Percentiles rank a stretch among this genome's conserved stretches.
Conservation (phyloP, 768 basidiomycete genomes). For the Lentinula raphanica region DNA sequence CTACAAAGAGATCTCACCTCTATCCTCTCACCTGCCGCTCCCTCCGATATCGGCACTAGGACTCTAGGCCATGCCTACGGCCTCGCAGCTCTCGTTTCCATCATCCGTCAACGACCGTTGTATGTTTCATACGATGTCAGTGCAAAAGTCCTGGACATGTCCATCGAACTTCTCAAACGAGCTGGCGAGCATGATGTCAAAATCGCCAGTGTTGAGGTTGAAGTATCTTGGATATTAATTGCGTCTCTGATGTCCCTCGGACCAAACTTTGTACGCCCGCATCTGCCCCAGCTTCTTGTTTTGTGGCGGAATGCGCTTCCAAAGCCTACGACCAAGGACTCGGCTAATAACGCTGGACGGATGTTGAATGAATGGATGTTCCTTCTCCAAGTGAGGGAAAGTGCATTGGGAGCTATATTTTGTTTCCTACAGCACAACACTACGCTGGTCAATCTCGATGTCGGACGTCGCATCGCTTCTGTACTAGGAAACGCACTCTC, state of each 20-base stretch:
- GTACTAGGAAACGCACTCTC: conserved; percentile 85
- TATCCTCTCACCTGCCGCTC: conserved; percentile 65
- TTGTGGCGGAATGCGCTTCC: conserved; percentile 97
- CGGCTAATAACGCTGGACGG: conserved; percentile 50
- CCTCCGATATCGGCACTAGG: conserved; percentile 64
- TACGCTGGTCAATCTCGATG: conserved; percentile 82
- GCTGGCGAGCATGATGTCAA: conserved; percentile 88
- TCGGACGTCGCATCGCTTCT: conserved; percentile 82
- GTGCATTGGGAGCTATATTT: conserved; percentile 82
- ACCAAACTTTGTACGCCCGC: conserved; percentile 88
- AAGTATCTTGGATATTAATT: conserved; percentile 92
- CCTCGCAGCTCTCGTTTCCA: conserved; percentile 78
- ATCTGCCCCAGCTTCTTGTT: conserved; percentile 89
- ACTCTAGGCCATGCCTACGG: conserved; percentile 88
- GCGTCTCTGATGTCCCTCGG: conserved; percentile 89
- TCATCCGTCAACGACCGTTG: conserved; percentile 81
- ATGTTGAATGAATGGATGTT: conserved; percentile 84
- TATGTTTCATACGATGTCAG: conserved; percentile 94
- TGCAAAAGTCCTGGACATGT: conserved; percentile 86
- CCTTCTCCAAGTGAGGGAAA: conserved; percentile 85
- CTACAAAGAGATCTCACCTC: conserved; percentile 78
- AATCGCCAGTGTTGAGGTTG: conserved; percentile 78
- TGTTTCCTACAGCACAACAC: conserved; percentile 83
- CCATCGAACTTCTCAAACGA: conserved; percentile 83
- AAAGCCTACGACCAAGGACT: conserved; percentile 89